Conservation (phyloP, 2,329 filamentous ascomycete genomes). For the Didymella pomorum region DNA sequence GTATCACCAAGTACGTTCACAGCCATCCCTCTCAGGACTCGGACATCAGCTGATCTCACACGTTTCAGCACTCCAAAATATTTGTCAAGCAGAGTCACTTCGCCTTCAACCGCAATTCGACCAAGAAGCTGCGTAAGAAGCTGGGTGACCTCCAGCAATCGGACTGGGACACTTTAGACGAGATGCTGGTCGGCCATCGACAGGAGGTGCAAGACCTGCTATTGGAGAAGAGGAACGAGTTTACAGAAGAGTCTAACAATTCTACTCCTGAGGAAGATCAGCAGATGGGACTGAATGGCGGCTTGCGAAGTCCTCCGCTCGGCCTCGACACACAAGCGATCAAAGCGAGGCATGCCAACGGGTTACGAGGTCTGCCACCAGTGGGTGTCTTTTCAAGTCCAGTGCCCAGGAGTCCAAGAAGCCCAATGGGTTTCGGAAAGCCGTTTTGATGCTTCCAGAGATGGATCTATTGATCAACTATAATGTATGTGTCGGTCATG, state of each 20-base stretch:
- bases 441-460: constrained; percentile 23
- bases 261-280: constrained; percentile 35
- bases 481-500: neutral
- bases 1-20: constrained; percentile 71
- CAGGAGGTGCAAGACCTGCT: constrained; percentile 60
- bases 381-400: constrained; percentile 37
- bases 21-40: neutral
- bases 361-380: constrained; percentile 28
- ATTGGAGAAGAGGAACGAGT: constrained; percentile 52
- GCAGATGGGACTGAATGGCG: constrained; percentile 19
- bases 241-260: constrained; percentile 36
- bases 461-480: neutral
- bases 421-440: constrained; percentile 32
- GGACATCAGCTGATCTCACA: neutral
- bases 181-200: constrained; percentile 65
- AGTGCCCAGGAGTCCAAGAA: constrained; percentile 29
- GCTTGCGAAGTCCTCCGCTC: constrained; percentile 34
- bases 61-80: constrained; percentile 71
- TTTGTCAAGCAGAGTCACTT: constrained; percentile 79
- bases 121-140: constrained; percentile 63
- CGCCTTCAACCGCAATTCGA: constrained; percentile 73
- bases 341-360: constrained; percentile 16
- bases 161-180: constrained; percentile 56
- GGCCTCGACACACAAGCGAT: constrained; percentile 9
- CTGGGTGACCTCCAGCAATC: constrained; percentile 64